Percentiles rank a stretch among this genome's conserved stretches.
These are phyloP conservation scores for Eucalyptus viminalis DNA, from an alignment of 345 rosid genomes.

Conservation along the genomic window DNA sequence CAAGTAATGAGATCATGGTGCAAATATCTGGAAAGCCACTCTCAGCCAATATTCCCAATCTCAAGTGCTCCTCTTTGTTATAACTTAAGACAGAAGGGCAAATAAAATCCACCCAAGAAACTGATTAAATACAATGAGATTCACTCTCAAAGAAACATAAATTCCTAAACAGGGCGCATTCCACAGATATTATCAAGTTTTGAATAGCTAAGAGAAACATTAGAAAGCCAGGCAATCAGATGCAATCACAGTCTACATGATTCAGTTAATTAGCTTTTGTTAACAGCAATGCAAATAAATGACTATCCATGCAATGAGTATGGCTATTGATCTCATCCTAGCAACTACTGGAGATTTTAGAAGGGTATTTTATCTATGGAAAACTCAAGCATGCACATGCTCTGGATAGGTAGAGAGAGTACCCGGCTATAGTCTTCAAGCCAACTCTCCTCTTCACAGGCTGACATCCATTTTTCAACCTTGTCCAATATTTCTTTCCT, in stretches of 20 bases:
- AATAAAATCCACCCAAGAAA: not conserved
- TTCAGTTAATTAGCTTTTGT: not conserved
- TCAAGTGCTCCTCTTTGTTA: not conserved
- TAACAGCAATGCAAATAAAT: not conserved
- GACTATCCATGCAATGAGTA: not conserved
- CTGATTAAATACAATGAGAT: not conserved
- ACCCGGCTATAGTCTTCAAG: conserved; percentile 97
- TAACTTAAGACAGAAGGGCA: not conserved
- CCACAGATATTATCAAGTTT: not conserved
- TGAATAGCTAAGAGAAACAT: not conserved
- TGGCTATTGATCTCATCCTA: not conserved
- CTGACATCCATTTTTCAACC: conserved; percentile 99
- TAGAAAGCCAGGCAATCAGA: not conserved
- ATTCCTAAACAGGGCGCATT: not conserved
- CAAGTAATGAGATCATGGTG: not conserved
- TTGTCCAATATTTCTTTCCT: conserved; percentile 92
- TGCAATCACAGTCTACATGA: not conserved
- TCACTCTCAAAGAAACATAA: not conserved
- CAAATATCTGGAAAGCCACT: not conserved
- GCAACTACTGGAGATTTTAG: not conserved
- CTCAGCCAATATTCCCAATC: not conserved
- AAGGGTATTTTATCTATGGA: not conserved
- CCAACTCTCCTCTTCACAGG: conserved; percentile 99
- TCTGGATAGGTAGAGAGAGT: not conserved
- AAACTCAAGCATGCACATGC: not conserved